Percentiles rank a stretch among this genome's conserved stretches.
phyloP scores from a whole-genome alignment of 768 basidiomycete species.

The Lactifluus volemus region DNA sequence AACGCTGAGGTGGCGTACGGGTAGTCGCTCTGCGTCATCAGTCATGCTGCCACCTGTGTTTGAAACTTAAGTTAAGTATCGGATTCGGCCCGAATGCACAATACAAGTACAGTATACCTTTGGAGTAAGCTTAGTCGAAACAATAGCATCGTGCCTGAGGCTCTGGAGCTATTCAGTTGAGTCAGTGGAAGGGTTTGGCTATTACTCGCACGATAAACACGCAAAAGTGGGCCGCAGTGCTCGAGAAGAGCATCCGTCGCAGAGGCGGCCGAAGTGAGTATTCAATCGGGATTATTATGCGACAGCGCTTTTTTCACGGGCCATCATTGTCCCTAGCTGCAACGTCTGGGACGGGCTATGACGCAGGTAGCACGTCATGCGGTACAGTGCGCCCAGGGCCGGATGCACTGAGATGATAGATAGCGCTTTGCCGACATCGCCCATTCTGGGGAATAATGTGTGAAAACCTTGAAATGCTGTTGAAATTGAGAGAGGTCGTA shows the following conservation, averaged over 20 bases:
- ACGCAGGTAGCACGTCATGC: neutral
- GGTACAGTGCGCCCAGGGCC: neutral
- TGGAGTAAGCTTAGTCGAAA: neutral
- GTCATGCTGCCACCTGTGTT: neutral
- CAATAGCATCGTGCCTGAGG: too few relatives aligned
- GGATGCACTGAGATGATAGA: neutral
- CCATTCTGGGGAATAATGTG: neutral
- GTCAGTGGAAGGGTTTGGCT: too few relatives aligned
- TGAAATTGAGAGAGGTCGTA: neutral
- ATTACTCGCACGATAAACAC: too few relatives aligned
- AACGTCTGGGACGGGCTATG: neutral
- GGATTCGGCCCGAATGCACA: neutral
- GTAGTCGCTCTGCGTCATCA: neutral
- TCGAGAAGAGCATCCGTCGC: too few relatives aligned
- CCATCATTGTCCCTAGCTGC: neutral
- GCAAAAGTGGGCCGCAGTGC: too few relatives aligned
- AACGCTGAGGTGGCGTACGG: neutral
- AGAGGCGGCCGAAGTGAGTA: too few relatives aligned
- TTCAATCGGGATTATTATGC: too few relatives aligned
- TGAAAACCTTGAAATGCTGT: neutral
- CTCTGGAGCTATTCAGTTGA: too few relatives aligned
- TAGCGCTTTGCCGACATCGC: too few relatives aligned
- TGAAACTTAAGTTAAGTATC: neutral
- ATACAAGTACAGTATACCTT: neutral
- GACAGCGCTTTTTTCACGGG: neutral